Evolutionary conservation across 129 eudicot genomes (phyloP), one percentile per base, ranked within the genome.

Genomic region (Artemisia tridentata): DNA sequence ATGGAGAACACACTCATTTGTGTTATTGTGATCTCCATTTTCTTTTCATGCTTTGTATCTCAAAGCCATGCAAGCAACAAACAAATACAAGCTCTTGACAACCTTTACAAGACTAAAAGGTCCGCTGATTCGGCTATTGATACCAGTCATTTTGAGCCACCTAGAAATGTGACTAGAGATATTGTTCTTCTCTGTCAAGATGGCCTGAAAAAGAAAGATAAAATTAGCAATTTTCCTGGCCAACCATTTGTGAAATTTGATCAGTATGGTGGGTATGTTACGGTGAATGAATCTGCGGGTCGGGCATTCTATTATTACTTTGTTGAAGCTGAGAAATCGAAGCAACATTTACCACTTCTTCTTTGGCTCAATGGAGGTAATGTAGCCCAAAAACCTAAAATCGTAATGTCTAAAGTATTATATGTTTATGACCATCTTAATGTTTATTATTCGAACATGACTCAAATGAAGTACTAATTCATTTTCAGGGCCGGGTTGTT

Each of bases 321-420:
- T 18, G 89, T 58, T 25, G 98, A 86, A 80, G 96, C 98, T 8
- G 78, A 77, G 13, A 46, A 67, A 11, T 52, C 62, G 31, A 69
- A 75, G 14, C 21, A 82, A 19, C 34, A 80, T 7, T 71, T 83
- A 62, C 98, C 96, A 54, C 91, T 92, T 51, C 95, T 92, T 56
- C 96, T 92, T 60, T 92, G 98, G 98, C 98, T 92, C 48, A 92
- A 92, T 74, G 98, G 98, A 88, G 98, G 98, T 92, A 83, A 47
- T 18, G 34, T 51, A 23, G 4, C 48, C 20, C 47, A 7, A 14
- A 45, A 71, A 14, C 17, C 17, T 57, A 57, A 6, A 27, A 27
- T 27, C 31, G 0, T 27, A 27, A 27, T 27, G 31, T 27, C 31
- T 27, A 27, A 27, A 27, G 31, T 27, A 27, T 4, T 27, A 27